Evolutionary conservation across 441 rosid species (phyloP).

Genomic region (Populus tomentosa): DNA sequence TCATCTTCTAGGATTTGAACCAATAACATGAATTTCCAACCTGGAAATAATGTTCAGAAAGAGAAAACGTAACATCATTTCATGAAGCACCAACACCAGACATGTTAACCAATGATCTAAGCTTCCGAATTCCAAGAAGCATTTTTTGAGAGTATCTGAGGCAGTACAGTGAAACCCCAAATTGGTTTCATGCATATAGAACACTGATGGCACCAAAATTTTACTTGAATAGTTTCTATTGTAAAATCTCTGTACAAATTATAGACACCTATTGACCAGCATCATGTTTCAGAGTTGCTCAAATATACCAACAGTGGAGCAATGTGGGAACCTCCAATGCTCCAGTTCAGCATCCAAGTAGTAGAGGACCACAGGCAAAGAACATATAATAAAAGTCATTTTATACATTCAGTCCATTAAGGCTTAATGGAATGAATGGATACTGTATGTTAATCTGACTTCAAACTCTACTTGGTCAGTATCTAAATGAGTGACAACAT

Average conservation of each 20-base stretch:
- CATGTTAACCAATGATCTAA: too few relatives aligned
- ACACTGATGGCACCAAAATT: background rate
- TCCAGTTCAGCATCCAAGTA: constrained; percentile 4
- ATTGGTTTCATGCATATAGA: background rate
- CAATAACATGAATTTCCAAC: background rate
- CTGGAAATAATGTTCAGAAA: background rate
- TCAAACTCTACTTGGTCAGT: background rate
- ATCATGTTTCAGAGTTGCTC: background rate
- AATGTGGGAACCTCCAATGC: background rate
- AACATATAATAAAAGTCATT: background rate
- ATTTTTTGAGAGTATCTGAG: background rate
- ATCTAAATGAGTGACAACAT: background rate
- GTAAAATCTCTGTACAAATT: background rate
- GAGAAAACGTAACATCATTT: background rate
- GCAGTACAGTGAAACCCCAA: background rate
- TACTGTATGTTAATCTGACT: background rate
- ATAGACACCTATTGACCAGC: background rate
- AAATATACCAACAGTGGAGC: background rate
- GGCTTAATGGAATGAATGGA: background rate
- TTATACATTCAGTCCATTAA: background rate
- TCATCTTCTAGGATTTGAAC: background rate
- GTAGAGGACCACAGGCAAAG: background rate
- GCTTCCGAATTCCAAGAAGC: background rate
- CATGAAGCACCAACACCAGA: background rate
- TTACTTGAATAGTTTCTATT: background rate